Evolutionary conservation across 768 basidiomycete genomes (phyloP), one percentile per base, ranked within the genome.

Genomic region (Boletellus ananas): DNA sequence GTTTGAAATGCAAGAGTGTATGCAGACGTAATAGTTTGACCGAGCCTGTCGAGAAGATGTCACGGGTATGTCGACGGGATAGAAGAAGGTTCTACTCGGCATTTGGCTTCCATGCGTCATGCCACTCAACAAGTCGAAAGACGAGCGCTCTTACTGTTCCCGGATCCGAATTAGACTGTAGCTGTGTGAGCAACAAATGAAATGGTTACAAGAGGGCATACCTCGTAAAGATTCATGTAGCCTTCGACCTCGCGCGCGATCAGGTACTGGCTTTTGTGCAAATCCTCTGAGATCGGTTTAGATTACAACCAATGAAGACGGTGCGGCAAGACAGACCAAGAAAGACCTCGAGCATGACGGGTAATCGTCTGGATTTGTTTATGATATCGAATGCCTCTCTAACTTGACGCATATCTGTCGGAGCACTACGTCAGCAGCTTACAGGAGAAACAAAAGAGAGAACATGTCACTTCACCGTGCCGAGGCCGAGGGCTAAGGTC

Each of bases 1-100:
- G 85, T 87, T 60, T 88, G 86, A 60, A 90, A 92, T 34, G 76
- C 72, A 40, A 83, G 75, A 17, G 77, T 82, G 63, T 85, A 90
- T 1, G 84, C 74, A 2, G 76, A 74, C 42, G 74, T 72, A 23
- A 87, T 74, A 1, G 80, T 81, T 25, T 74, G 58, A 6, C 85
- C 85, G 12, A 89, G 72, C 51, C 86, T 89, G 57, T 50, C 42
- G 43, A 51, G 58, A 59, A 51, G 20, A 34, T 20, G 37, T 52
- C 34, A 45, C 33, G 34, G 35, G 31, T 12, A 44, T 21, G 48
- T 18, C 36, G 17, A 33, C 34, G 53, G 34, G 38, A 41, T 25
- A 31, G 35, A 17, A 33, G 21, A 25, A 36, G 8, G 6, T 74
- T 79, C 65, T 54, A 85, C 87, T 87, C 85, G 39, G 68, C 58